Conservation (phyloP, 495 filamentous ascomycete genomes). For the Trichocladium uniseriatum region DNA sequence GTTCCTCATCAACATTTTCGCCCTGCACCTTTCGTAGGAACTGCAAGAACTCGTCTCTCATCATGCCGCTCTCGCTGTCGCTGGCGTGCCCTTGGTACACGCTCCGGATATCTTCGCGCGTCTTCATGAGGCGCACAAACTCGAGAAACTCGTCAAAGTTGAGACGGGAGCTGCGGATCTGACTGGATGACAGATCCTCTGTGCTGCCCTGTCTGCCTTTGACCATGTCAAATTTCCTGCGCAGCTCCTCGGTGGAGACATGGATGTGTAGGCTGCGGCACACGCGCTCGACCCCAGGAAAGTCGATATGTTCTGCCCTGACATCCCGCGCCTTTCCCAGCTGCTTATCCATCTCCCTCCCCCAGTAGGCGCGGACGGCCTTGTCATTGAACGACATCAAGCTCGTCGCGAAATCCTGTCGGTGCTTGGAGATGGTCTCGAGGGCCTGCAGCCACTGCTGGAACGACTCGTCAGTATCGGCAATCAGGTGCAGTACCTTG, state of each 20-base stretch:
- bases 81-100: constrained; percentile 52
- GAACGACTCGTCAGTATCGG: constrained; percentile 57
- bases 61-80: constrained; percentile 52
- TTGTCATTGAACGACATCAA: constrained; percentile 73
- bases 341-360: constrained; percentile 68
- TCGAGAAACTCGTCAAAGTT: constrained; percentile 68
- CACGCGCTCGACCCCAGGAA: constrained; percentile 65
- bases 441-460: constrained; percentile 73
- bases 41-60: constrained; percentile 57
- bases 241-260: constrained; percentile 63
- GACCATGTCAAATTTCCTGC: constrained; percentile 65
- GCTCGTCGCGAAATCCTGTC: constrained; percentile 80
- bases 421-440: constrained; percentile 67
- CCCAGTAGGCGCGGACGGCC: constrained; percentile 73
- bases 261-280: constrained; percentile 87
- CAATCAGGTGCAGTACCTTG: constrained; percentile 71
- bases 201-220: constrained; percentile 37
- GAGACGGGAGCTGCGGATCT: constrained; percentile 47
- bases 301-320: constrained; percentile 62
- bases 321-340: constrained; percentile 45
- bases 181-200: constrained; percentile 6
- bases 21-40: constrained; percentile 70
- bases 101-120: constrained; percentile 65
- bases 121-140: constrained; percentile 74
- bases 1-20: constrained; percentile 60